Evolutionary conservation across 2,329 filamentous ascomycete species (phyloP), one percentile per base, ranked within the genome.

Genomic region (Penicillium nordicum): DNA sequence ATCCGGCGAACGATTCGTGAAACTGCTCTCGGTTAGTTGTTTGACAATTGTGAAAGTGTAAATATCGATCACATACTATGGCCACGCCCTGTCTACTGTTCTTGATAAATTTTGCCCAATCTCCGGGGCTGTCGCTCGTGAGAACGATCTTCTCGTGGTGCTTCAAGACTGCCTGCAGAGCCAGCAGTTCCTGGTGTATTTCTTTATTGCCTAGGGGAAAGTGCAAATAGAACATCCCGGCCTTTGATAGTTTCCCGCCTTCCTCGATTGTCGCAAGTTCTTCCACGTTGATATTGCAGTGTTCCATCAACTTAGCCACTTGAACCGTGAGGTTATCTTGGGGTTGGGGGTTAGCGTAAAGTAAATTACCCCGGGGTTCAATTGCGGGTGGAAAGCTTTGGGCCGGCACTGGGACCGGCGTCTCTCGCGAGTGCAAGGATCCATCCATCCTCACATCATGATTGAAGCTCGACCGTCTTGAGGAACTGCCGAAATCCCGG

Each of bases 21-120:
- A 76, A 73, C 74, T 72, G 21, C 23, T 23, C n/a, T 29, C 18
- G 40, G 10, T 61, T 25, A 59, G 59, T 34, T 18, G 36, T 30
- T 23, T 37, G 23, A 29, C 14, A 29, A 25, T 11, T 30, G 10
- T 12, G 14, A 32, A 14, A 8, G 1, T 12, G 23, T n/a, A 5
- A 10, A n/a, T 11, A 27, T 36, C 12, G n/a, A 29, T 23, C n/a
- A 65, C 71, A 57, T 67, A 76, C 74, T 59, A 76, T 55, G n/a
- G 71, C 63, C 45, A 73, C 69, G 6, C 72, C 71, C 2, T 44
- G 49, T 14, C 55, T 61, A 43, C 59, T 61, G 14, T 67, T 65
- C 11, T 61, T 60, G 8, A 64, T 53, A 56, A 76, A 76, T 44
- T 63, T 70, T 18, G 64, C 64, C 74, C 74, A 76, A 50, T 73